These are phyloP conservation scores for Lecanosticta acicola DNA, from an alignment of 2,329 filamentous ascomycete species.

Conservation along the genomic window DNA sequence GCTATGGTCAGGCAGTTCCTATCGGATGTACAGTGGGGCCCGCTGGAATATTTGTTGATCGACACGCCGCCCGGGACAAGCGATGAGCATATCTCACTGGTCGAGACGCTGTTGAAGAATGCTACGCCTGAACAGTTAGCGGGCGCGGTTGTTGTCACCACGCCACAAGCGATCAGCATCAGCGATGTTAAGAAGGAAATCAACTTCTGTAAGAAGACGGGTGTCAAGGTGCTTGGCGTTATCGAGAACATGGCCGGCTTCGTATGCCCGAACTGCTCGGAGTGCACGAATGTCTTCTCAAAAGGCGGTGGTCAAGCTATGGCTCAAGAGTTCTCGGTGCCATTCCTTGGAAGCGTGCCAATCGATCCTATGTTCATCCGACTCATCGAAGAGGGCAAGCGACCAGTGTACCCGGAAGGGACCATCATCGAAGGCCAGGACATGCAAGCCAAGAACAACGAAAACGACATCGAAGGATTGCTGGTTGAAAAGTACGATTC, in stretches of 20 bases:
- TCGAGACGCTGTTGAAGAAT: constrained; percentile 55
- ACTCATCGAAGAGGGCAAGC: constrained; percentile 69
- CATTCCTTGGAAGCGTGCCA: constrained; percentile 79
- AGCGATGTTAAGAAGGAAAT: constrained; percentile 92
- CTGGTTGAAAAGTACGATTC: constrained; percentile 67
- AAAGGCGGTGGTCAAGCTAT: constrained; percentile 85
- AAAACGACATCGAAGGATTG: constrained; percentile 33
- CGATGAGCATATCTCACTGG: constrained; percentile 93
- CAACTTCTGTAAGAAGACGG: constrained; percentile 85
- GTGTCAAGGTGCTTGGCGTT: constrained; percentile 74
- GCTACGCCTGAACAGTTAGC: constrained; percentile 60
- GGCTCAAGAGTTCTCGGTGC: constrained; percentile 77
- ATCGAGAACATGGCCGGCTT: constrained; percentile 96
- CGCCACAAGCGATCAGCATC: constrained; percentile 87
- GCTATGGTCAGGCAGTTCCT: constrained; percentile 98
- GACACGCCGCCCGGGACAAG: constrained; percentile 95
- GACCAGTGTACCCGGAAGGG: constrained; percentile 63
- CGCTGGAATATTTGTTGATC: constrained; percentile 85
- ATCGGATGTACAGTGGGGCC: constrained; percentile 80
- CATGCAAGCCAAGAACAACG: constrained; percentile 29
- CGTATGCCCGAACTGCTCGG: constrained; percentile 68
- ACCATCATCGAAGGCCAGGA: constrained; percentile 57
- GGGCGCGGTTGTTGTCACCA: constrained; percentile 91
- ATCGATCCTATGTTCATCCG: constrained; percentile 90
- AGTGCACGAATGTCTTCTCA: constrained; percentile 90